Percentiles rank a stretch among this genome's conserved stretches.
Evolutionary conservation across 176 grass and related monocot genomes (phyloP).

Genomic region (Cenchrus fungigraminus): DNA sequence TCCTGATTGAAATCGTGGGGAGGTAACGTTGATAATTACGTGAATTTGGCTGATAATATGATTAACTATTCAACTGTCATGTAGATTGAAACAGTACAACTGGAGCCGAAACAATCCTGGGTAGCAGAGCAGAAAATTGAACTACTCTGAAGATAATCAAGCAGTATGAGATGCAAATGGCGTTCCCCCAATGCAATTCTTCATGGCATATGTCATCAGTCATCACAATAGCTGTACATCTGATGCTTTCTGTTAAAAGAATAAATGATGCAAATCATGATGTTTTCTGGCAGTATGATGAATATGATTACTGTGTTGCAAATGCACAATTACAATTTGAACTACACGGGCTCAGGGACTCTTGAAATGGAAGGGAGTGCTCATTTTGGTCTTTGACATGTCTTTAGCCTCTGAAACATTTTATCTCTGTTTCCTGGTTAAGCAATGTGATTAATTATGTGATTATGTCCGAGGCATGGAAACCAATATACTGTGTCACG

Average conservation of each 20-base stretch:
- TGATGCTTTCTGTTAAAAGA: constrained; percentile 20
- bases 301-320: constrained; percentile 14
- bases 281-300: neutral
- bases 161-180: constrained; percentile 19
- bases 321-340: neutral
- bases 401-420: neutral
- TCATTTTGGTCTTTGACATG: constrained; percentile 18
- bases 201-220: neutral
- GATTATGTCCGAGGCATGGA: neutral
- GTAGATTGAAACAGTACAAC: constrained; percentile 66
- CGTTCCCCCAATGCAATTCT: neutral
- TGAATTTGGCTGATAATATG: constrained; percentile 40
- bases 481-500: neutral
- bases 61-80: constrained; percentile 14
- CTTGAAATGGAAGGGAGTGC: constrained; percentile 10
- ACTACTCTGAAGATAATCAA: constrained; percentile 44
- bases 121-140: constrained; percentile 69
- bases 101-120: constrained; percentile 75
- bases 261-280: constrained; percentile 11
- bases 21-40: neutral
- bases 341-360: neutral
- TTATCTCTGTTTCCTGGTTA: neutral
- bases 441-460: constrained; percentile 1
- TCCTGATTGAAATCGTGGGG: constrained; percentile 22
- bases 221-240: neutral